Conservation (phyloP, 2,329 filamentous ascomycete species). For the Pochonia chlamydosporia region DNA sequence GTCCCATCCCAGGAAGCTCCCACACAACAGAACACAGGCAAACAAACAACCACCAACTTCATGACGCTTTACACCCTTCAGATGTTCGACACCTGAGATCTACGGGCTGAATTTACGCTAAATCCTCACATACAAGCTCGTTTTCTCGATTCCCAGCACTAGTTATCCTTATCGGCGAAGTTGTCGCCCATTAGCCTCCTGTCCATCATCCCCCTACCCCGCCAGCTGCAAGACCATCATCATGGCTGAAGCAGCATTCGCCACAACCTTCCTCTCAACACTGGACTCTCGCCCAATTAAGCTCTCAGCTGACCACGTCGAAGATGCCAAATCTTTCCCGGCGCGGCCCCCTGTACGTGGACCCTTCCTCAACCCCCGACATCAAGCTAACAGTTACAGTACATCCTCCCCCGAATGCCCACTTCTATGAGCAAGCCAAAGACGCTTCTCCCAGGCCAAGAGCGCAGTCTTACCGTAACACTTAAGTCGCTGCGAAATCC, state of each 20-base stretch:
- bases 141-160: too few relatives aligned
- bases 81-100: too few relatives aligned
- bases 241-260: conserved; percentile 83
- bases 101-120: too few relatives aligned
- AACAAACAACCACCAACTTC: too few relatives aligned
- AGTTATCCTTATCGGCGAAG: too few relatives aligned
- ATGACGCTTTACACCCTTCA: too few relatives aligned
- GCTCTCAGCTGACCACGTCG: conserved; percentile 83
- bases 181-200: too few relatives aligned
- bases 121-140: too few relatives aligned
- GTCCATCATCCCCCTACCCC: too few relatives aligned
- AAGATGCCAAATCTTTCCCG: conserved; percentile 75
- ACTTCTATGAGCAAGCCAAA: conserved; percentile 46
- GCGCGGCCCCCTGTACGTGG: conserved; percentile 63
- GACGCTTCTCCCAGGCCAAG: conserved; percentile 44
- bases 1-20: too few relatives aligned
- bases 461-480: conserved; percentile 50
- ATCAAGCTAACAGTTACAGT: conserved; percentile 38
- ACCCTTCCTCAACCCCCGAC: not conserved
- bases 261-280: conserved; percentile 72
- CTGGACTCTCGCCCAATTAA: conserved; percentile 76
- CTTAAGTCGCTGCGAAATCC: conserved; percentile 76
- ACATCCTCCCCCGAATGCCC: conserved; percentile 65
- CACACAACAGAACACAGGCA: too few relatives aligned
- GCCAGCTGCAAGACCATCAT: too few relatives aligned